Evolutionary conservation across 1,284 basidiomycete genomes (phyloP).

Genomic region (Lentinula novae-zelandiae): DNA sequence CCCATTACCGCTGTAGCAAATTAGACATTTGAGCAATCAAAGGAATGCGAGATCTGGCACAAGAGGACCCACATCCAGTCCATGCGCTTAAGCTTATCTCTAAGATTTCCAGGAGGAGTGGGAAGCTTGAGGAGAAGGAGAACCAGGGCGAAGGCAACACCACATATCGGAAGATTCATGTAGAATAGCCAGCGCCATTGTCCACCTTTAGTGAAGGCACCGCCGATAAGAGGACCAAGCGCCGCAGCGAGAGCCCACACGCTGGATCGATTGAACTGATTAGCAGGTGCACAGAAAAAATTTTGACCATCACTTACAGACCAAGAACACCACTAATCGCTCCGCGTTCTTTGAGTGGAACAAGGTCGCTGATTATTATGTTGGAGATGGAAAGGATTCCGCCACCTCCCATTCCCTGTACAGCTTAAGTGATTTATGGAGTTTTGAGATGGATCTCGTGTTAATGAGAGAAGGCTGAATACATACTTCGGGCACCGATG

Average conservation of each 20-base stretch:
- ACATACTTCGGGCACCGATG: background rate
- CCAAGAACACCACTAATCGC: background rate
- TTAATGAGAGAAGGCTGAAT: background rate
- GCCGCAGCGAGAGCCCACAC: background rate
- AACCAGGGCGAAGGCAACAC: constrained; percentile 25
- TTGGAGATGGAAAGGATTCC: background rate
- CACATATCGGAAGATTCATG: constrained; percentile 29
- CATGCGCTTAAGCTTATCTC: constrained; percentile 19
- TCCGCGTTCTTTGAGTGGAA: background rate
- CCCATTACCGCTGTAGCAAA: constrained; percentile 31
- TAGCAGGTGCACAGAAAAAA: background rate
- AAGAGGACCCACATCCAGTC: constrained; percentile 19
- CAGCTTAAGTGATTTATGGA: background rate
- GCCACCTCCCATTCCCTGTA: constrained; percentile 2
- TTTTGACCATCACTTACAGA: background rate
- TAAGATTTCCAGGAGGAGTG: constrained; percentile 20
- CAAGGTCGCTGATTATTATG: background rate
- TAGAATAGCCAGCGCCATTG: constrained; percentile 11
- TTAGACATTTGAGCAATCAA: constrained; percentile 19
- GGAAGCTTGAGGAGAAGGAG: constrained; percentile 26
- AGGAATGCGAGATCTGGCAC: background rate
- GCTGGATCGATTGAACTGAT: background rate
- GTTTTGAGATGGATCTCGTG: background rate
- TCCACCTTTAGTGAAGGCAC: background rate
- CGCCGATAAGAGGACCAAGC: background rate